Base-by-base conservation (phyloP, 352 stramenopile genomes). In the Phytopythium oedochilum region DNA sequence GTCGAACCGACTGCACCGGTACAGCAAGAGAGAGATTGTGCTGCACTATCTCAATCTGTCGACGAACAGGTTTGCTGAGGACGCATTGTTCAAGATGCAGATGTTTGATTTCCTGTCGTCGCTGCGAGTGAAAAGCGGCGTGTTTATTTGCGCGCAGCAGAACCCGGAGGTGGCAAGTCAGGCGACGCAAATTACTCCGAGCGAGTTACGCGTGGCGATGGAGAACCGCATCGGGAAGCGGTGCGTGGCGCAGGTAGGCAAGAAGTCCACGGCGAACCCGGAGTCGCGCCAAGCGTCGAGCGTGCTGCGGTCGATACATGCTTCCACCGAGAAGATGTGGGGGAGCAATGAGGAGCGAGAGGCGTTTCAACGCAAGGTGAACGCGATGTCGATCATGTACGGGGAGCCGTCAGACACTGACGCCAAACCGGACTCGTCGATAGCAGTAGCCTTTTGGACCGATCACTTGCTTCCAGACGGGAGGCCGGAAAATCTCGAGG, bases 41-140 rank as follows among this genome's bases (percentile, higher is more conserved):
- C 29, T 61, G 1, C 63, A 70, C 51, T 70, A 70, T 31, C 58
- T 70, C 8, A 60, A 65, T n/a, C 35, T 70, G 29, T 62, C 62
- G 0, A 59, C 50, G 7, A 65, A 65, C 23, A 29, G 35, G 5
- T 66, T 70, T 50, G 63, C 63, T 0, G 55, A 63, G 42, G 63
- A 66, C 31, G n/a, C 58, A 1, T 8, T 71, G 18, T 71, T 61
- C 46, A 71, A 71, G 29, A 15, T 66, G 5, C 14, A 44, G 11
- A 71, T 71, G 63, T 66, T 71, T 29, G 63, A 66, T 35, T 60
- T 48, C 26, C 38, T 70, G 2, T 51, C 54, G 0, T 54, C 36
- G 11, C 28, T 20, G 11, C 58, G 59, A 10, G 56, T 67, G 6
- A 63, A 67, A 28, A 59, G 15, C n/a, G 38, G 56, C 17, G 53